phyloP scores from a whole-genome alignment of 2,329 filamentous ascomycete genomes.

The Sporothrix pallida region DNA sequence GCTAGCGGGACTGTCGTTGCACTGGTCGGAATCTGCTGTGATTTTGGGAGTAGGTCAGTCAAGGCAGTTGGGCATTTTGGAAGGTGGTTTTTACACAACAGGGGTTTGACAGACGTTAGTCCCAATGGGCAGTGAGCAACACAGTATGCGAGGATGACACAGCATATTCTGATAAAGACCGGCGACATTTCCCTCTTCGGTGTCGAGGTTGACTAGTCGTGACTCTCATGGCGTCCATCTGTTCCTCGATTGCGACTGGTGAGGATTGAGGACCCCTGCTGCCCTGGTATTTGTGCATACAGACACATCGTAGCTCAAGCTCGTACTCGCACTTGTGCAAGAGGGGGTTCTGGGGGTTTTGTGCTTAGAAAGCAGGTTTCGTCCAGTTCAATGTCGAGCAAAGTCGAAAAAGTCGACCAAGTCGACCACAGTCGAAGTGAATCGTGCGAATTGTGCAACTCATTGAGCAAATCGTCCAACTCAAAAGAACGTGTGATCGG shows the following conservation, averaged over 20 bases:
- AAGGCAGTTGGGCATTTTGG: not conserved
- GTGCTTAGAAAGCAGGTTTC: constrained; percentile 14
- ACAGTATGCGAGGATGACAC: not conserved
- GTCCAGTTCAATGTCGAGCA: not conserved
- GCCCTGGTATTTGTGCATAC: not conserved
- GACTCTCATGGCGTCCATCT: not conserved
- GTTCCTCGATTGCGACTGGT: constrained; percentile 1
- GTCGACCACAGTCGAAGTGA: not conserved
- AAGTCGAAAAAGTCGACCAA: constrained; percentile 10
- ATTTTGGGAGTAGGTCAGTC: not conserved
- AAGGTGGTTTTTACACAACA: not conserved
- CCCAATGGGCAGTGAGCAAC: constrained; percentile 1
- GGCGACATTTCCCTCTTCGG: constrained; percentile 16
- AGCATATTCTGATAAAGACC: not conserved
- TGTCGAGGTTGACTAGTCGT: not conserved
- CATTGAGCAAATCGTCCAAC: not conserved
- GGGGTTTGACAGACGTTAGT: constrained; percentile 3
- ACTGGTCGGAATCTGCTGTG: not conserved
- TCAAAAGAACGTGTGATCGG: not conserved
- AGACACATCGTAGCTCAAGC: too few species aligned
- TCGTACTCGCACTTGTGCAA: too few species aligned
- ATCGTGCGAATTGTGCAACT: not conserved
- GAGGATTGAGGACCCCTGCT: not conserved
- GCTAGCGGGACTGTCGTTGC: not conserved
- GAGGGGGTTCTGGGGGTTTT: not conserved